Conservation (phyloP, 129 eudicot genomes). For the Chrysanthemum makinoi region DNA sequence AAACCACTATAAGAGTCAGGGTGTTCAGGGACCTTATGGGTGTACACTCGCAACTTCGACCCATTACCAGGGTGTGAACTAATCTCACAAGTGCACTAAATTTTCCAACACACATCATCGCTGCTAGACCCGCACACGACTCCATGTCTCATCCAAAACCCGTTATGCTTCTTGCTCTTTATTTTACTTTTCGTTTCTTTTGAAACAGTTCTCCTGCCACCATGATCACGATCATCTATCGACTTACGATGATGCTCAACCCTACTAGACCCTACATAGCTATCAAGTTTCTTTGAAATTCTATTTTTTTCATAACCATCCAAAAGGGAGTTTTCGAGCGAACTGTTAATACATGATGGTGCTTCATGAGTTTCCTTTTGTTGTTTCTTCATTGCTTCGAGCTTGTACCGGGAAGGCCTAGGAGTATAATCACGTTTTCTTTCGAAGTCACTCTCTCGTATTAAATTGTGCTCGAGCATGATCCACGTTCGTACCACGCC, state of each 20-base stretch:
- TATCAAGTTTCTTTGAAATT: no score
- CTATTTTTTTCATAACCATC: no score
- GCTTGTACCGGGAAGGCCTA: slow-evolving; percentile 55
- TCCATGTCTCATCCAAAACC: slow-evolving; percentile 36
- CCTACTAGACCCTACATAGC: slow-evolving; percentile 36
- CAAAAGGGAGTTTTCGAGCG: slow-evolving; percentile 28
- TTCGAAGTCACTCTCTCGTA: slow-evolving; percentile 33
- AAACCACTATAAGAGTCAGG: no score
- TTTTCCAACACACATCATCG: no score
- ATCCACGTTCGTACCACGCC: slow-evolving; percentile 78
- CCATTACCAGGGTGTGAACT: no score
- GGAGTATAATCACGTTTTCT: slow-evolving; percentile 23
- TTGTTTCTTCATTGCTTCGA: slow-evolving; percentile 44
- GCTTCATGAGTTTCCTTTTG: slow-evolving; percentile 5
- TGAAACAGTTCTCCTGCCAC: slow-evolving; percentile 20
- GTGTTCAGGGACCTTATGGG: no score
- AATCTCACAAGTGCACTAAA: no score
- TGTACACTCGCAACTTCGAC: no score
- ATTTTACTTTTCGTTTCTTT: slow-evolving; percentile 18
- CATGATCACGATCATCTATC: slow-evolving; percentile 17
- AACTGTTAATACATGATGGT: neutral
- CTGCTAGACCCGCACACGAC: slow-evolving; percentile 40
- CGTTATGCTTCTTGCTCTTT: slow-evolving; percentile 22
- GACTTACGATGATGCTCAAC: slow-evolving; percentile 10
- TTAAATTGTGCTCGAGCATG: slow-evolving; percentile 39